Base-by-base conservation (phyloP, 2,329 filamentous ascomycete species). In the Hortaea werneckii region DNA sequence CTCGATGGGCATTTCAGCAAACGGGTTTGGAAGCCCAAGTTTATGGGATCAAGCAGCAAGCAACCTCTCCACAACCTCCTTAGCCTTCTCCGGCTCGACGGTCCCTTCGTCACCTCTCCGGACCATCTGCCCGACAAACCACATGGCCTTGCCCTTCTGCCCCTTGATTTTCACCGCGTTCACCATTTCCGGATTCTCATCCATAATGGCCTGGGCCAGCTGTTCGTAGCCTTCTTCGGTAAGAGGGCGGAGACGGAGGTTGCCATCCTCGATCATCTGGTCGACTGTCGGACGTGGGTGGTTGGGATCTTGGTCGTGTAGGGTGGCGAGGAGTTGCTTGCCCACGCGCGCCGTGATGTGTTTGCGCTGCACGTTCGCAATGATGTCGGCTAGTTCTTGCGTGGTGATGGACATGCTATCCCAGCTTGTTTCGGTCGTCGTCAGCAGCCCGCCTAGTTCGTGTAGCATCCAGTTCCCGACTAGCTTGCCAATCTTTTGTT, bases 41-140 rank as follows among this genome's bases (percentile, higher is more conserved):
- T n/a, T n/a, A n/a, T n/a, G n/a, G n/a, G n/a, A n/a, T n/a, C 20
- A 20, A 20, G 9, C 32, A 9, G 32, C 32, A 9, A 39, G 26
- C 40, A 51, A 26, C 26, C 71, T 66, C 46, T 68, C 67, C 30
- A 84, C 60, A 8, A 77, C 67, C 47, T 67, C 64, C 59, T 76
- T 75, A 7, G 79, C 80, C 55, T 72, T 72, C 46, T 70, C 68
- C 4, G 81, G 76, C 61, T 83, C 78, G 5, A 84, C 74, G 1
- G 76, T 76, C 1, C 79, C 79, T 48, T 78, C 76, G 28, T 74
- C 70, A 28, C 77, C 78, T 49, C 67, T 65, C 39, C 76, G 69
- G 65, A 84, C 79, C 76, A 85, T 82, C 61, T 82, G 77, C 8
- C 82, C 82, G 10, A 85, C 74, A 54, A 85, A 76, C 69, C 76